Conservation (phyloP, 495 filamentous ascomycete species). For the Aspergillus biplanus region DNA sequence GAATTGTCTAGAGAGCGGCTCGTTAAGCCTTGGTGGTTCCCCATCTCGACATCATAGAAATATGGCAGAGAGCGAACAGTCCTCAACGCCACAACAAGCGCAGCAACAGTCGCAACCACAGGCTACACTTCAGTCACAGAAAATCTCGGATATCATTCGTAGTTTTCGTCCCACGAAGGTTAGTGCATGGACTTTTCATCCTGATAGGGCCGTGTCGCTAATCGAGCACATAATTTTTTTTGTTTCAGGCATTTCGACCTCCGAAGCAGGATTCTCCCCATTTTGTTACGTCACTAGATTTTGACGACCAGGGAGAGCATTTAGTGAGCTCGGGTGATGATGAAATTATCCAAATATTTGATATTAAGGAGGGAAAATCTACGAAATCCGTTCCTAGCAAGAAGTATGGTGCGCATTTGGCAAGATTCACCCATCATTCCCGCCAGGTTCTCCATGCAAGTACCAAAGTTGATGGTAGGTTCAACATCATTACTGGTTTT, state of each 20-base stretch:
- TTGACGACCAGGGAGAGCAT: constrained; percentile 91
- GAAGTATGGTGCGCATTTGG: constrained; percentile 94
- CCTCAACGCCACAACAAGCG: constrained; percentile 23
- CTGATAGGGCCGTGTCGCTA: constrained; percentile 13
- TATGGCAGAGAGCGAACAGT: constrained; percentile 42
- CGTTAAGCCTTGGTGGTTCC: neutral
- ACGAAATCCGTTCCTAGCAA: constrained; percentile 82
- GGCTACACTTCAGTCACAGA: constrained; percentile 40
- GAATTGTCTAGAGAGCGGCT: neutral
- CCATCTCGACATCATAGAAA: constrained; percentile 7
- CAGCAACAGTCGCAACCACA: constrained; percentile 17
- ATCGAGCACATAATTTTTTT: constrained; percentile 15
- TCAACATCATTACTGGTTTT: neutral
- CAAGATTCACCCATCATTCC: constrained; percentile 88
- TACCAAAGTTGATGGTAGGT: constrained; percentile 79
- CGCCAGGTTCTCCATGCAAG: constrained; percentile 91
- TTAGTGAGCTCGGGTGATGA: constrained; percentile 86
- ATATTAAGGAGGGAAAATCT: constrained; percentile 83
- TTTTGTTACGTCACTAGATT: constrained; percentile 79
- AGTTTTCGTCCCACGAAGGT: constrained; percentile 53
- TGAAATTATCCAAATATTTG: constrained; percentile 93
- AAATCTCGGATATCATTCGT: constrained; percentile 52
- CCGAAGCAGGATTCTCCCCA: constrained; percentile 44
- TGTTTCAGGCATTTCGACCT: constrained; percentile 38
- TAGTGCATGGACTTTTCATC: constrained; percentile 10